These are phyloP conservation scores for Debaryomyces maramus DNA, from an alignment of 805 yeast genomes.

Conservation along the genomic window DNA sequence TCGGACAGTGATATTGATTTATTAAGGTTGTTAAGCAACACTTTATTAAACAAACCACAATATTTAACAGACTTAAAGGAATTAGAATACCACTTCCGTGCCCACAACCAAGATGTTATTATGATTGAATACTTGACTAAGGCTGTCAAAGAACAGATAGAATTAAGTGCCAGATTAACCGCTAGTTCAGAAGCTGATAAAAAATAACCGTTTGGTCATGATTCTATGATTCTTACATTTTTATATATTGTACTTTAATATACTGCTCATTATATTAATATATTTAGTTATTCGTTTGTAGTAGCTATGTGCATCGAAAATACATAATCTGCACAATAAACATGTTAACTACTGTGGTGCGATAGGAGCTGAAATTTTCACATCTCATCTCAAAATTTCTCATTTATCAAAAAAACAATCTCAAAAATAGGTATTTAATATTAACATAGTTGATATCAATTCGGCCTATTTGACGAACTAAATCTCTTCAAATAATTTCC, in stretches of 20 bases:
- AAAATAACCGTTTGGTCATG: conserved; percentile 5
- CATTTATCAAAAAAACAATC: neutral
- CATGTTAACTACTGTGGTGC: neutral
- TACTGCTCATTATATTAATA: neutral
- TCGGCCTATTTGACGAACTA: no score
- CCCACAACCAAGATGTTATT: conserved; percentile 75
- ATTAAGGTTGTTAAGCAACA: conserved; percentile 65
- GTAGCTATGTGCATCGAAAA: no score
- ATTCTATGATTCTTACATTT: neutral
- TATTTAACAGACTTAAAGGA: conserved; percentile 50
- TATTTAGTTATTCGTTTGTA: neutral
- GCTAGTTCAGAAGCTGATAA: conserved; percentile 36
- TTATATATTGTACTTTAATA: neutral
- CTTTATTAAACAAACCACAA: conserved; percentile 51
- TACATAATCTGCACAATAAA: no score
- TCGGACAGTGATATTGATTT: conserved; percentile 54
- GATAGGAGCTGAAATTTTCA: neutral
- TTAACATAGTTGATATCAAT: no score
- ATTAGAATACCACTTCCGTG: conserved; percentile 60
- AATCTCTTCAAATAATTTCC: no score
- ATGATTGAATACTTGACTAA: conserved; percentile 81
- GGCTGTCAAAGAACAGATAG: conserved; percentile 82
- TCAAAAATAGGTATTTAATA: no score
- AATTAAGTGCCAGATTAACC: conserved; percentile 72
- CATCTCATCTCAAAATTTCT: conserved; percentile 1